phyloP scores from a whole-genome alignment of 2,329 filamentous ascomycete genomes.

The Alternaria brassicicola region DNA sequence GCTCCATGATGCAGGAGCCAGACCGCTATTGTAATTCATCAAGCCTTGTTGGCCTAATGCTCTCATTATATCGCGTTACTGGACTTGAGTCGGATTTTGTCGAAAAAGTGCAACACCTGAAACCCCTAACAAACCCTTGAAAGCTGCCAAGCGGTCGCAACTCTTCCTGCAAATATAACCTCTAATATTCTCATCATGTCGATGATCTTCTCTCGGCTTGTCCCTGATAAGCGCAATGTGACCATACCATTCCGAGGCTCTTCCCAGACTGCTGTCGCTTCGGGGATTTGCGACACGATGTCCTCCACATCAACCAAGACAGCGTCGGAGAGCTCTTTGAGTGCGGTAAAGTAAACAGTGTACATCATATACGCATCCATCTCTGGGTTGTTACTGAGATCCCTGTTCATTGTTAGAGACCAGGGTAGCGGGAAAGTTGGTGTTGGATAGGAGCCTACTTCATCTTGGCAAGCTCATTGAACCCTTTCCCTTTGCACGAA shows the following conservation, averaged over 20 bases:
- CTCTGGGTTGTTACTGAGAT: neutral
- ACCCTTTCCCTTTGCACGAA: conserved; percentile 5
- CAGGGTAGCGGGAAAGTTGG: no score
- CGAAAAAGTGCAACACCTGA: neutral
- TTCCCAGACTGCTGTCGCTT: neutral
- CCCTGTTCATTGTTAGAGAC: no score
- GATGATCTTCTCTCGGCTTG: neutral
- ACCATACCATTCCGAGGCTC: conserved; percentile 5
- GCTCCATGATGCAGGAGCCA: neutral
- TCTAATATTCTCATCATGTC: conserved; percentile 8
- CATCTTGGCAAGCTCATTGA: conserved; percentile 10
- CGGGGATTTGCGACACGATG: neutral
- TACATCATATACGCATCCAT: conserved; percentile 3
- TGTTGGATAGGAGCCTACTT: no score
- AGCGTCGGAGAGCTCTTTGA: conserved; percentile 6
- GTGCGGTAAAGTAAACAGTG: conserved; percentile 7
- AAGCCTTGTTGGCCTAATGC: neutral
- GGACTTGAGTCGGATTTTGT: neutral
- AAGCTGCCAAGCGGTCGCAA: neutral
- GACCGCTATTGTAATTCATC: neutral
- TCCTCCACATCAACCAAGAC: conserved; percentile 4
- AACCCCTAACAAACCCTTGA: neutral
- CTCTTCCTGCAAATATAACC: conserved; percentile 5
- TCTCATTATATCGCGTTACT: neutral
- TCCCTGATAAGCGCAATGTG: conserved; percentile 8